Evolutionary conservation across 352 stramenopile genomes (phyloP).

Genomic region (Salisapilia sapeloensis): DNA sequence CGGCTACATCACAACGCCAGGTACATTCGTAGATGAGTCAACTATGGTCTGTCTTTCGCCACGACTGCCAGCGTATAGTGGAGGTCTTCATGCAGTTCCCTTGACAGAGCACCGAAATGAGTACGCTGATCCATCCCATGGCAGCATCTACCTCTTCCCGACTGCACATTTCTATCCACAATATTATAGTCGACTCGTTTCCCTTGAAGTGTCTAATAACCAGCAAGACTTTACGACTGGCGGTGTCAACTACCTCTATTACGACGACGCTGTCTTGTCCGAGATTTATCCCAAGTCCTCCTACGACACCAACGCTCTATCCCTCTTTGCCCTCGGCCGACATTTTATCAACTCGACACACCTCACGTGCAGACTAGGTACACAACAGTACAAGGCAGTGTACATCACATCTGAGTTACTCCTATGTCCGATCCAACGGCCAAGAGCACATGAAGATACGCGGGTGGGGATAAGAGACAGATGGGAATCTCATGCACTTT

Average conservation of each 20-base stretch:
- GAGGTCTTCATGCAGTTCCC: conserved; percentile 29
- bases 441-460: conserved; percentile 17
- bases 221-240: conserved; percentile 88
- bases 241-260: conserved; percentile 87
- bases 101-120: conserved; percentile 60
- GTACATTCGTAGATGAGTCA: conserved; percentile 54
- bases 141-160: conserved; percentile 66
- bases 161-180: conserved; percentile 75
- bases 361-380: conserved; percentile 80
- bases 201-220: conserved; percentile 92
- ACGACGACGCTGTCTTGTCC: conserved; percentile 62
- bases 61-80: conserved; percentile 32
- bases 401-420: conserved; percentile 81
- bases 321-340: conserved; percentile 47
- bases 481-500: conserved; percentile 31
- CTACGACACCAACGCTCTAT: conserved; percentile 22
- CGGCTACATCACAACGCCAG: conserved; percentile 65
- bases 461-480: too few relatives aligned
- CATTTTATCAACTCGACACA: conserved; percentile 88
- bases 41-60: conserved; percentile 76
- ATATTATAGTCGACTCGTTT: conserved; percentile 76
- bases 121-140: conserved; percentile 32
- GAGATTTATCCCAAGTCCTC: conserved; percentile 34
- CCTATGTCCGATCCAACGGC: conserved; percentile 65
- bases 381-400: conserved; percentile 48